Base-by-base conservation (phyloP, 345 rosid genomes). In the Aquilaria sinensis region DNA sequence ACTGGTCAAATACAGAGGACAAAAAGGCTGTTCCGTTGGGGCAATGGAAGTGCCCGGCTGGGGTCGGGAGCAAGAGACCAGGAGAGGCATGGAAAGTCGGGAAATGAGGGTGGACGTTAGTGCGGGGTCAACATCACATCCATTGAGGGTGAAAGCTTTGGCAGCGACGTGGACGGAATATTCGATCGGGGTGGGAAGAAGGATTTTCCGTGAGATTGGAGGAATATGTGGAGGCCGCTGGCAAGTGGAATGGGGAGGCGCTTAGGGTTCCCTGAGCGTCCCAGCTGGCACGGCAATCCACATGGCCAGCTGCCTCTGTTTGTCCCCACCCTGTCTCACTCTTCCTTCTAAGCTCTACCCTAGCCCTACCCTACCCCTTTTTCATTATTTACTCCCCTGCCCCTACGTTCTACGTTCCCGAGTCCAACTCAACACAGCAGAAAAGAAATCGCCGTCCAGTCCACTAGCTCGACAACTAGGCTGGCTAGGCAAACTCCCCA, bases 251-350 rank as follows among this genome's bases (percentile, higher is more conserved):
- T 23, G 23, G 23, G 23, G 46, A 23, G 43, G 13, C 31, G 71
- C 73, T 59, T 67, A 47, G 75, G 75, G 63, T 70, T 70, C 72
- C 23, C 75, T 63, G 68, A 63, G 59, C 16, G 75, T 64, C 75
- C 72, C 75, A 56, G 72, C 72, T 75, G 78, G 78, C 67, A 61
- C 70, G 70, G 61, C 78, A 60, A 66, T 60, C 70, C 74, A 63
- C 78, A 51, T 70, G 72, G 75, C 74, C 71, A 67, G 71, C 69
- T 70, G 64, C 70, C 62, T 12, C 63, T 56, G 12, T 55, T 37
- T 46, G 4, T 37, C 9, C 2, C 10, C 15, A 11, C 29, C 33
- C 8, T 10, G 1, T 31, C 11, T 31, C 47, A 15, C 29, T 50
- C 2, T 13, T 14, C 14, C 23, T 10, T 55, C 8, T 29, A 60